These are phyloP conservation scores for Paramecium tetraurelia DNA, from an alignment of 73 alveolate species.

Conservation along the genomic window DNA sequence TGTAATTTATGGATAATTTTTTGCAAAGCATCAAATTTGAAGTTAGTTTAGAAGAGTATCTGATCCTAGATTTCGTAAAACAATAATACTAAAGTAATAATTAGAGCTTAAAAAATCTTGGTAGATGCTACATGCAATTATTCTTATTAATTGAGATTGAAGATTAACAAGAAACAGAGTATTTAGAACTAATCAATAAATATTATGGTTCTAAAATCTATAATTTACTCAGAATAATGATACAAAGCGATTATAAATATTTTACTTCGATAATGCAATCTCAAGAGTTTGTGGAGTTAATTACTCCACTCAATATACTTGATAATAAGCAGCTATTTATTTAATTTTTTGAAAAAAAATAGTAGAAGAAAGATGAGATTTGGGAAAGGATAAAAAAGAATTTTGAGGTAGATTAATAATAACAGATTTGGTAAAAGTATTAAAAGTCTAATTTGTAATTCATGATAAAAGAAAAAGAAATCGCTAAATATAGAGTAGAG, in stretches of 20 bases:
- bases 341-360: background rate
- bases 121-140: background rate
- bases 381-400: background rate
- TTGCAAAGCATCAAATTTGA: background rate
- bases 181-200: background rate
- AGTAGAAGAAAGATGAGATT: background rate
- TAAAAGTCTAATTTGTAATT: background rate
- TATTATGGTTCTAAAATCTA: background rate
- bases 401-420: background rate
- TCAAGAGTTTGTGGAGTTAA: background rate
- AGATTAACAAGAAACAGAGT: background rate
- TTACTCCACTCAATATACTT: background rate
- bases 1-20: background rate
- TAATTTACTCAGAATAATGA: background rate
- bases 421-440: background rate
- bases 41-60: background rate
- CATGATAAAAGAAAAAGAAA: background rate
- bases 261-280: background rate
- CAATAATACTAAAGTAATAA: background rate
- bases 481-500: background rate
- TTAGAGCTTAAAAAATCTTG: background rate
- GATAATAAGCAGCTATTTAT: background rate
- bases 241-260: background rate
- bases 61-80: background rate
- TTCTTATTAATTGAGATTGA: background rate